Evolutionary conservation across 805 yeast species (phyloP), one percentile per base, ranked within the genome.

Genomic region (Wickerhamiella azyma): DNA sequence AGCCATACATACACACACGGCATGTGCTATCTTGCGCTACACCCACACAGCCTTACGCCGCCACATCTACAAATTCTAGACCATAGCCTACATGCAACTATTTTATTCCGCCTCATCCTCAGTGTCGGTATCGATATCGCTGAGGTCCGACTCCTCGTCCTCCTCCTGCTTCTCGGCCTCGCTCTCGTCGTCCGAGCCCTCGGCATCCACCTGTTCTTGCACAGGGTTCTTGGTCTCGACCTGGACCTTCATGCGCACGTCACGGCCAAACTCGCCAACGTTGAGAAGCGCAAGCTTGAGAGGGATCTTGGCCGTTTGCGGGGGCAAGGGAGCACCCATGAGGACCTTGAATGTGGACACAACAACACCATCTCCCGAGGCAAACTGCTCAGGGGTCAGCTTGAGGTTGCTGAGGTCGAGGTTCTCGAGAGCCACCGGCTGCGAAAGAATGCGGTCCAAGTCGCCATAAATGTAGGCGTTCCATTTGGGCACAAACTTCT

Each of bases 221-320:
- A 54, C 64, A 29, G 79, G 74, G 18, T 75, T 70, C 54, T 74
- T 69, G 30, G 88, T 94, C n/a, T 72, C 68, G 79, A 88, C 72
- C 19, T 66, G 66, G 41, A 85, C 63, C 9, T 88, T 81, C 50
- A 79, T 72, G 52, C 80, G 85, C 19, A 85, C 60, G 59, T 89
- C 96, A 16, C 75, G 65, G 5, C 95, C 94, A 60, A 84, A 85
- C 61, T 85, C 88, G 39, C 82, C 77, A 45, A 82, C 72, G 46
- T 82, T 79, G 58, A 77, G 76, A 58, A 89, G 62, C 19, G 78
- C 65, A 14, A 88, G 67, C 64, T 86, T 74, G 69, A 84, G 84
- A 52, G 75, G 78, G 58, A 66, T 75, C 37, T 65, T 67, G 37
- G 94, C 94, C 14, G 66, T 66, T 47, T 71, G 71, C 16, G 71